Percentiles rank a stretch among this genome's conserved stretches.
phyloP scores from a whole-genome alignment of 148 eudicot genomes.

The Persicaria tinctoria region DNA sequence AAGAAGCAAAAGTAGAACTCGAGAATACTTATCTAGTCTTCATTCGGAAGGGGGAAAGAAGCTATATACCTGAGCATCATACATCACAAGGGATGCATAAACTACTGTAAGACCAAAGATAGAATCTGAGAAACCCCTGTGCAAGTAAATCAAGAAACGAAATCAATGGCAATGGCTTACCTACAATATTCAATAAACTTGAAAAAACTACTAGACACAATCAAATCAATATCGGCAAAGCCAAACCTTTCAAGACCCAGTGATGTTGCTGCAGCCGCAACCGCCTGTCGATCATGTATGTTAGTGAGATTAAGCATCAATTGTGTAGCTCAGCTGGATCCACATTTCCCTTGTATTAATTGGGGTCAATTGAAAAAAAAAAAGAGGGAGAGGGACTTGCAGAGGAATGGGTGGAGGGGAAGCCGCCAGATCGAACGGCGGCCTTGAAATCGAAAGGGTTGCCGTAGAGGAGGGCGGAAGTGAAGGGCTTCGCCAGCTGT shows the following conservation, averaged over 20 bases:
- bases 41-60: not conserved
- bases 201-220: not conserved
- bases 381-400: conserved; percentile 25
- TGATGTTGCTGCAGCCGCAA: conserved; percentile 63
- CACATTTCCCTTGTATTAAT: too few relatives aligned
- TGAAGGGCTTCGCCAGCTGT: conserved; percentile 68
- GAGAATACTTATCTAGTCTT: not conserved
- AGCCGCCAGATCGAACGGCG: conserved; percentile 77
- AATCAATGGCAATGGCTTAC: not conserved
- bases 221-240: not conserved
- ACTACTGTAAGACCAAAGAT: conserved; percentile 77
- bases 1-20: not conserved
- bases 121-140: conserved; percentile 91
- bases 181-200: not conserved
- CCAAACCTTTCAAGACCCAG: conserved; percentile 72
- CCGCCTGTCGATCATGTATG: conserved; percentile 42
- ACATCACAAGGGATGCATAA: conserved; percentile 81
- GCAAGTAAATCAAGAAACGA: not conserved
- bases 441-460: conserved; percentile 41
- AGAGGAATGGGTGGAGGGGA: conserved; percentile 94
- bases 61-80: conserved; percentile 80
- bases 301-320: too few relatives aligned
- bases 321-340: too few relatives aligned
- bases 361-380: not conserved
- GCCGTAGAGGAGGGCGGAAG: conserved; percentile 46